A percentile compares a stretch with the other conserved stretches of the same genome.
Evolutionary conservation across 2,329 filamentous ascomycete species (phyloP).

Genomic region (Fusarium subglutinans): DNA sequence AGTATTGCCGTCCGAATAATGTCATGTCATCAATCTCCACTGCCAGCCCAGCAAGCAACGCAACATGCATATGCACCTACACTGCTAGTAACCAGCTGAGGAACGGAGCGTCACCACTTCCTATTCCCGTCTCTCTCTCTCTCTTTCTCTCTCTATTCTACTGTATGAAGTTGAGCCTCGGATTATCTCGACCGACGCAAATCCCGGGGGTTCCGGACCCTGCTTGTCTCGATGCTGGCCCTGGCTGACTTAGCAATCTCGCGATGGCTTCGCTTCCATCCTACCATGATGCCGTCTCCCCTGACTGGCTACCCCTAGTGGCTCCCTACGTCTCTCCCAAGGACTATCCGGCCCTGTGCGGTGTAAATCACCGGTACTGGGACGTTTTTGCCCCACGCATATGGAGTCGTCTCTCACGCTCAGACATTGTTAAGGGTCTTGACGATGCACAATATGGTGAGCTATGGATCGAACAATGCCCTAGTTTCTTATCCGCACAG

Average conservation of each 20-base stretch:
- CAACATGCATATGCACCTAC: background rate
- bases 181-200: background rate
- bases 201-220: background rate
- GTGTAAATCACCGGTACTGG: slow-evolving; percentile 59
- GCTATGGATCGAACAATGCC: slow-evolving; percentile 23
- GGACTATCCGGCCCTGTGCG: slow-evolving; percentile 58
- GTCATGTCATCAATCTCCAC: slow-evolving; percentile 4
- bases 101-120: slow-evolving; percentile 6
- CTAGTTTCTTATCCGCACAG: background rate
- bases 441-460: slow-evolving; percentile 58
- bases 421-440: slow-evolving; percentile 51
- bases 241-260: background rate
- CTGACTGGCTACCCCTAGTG: slow-evolving; percentile 61
- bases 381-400: slow-evolving; percentile 60
- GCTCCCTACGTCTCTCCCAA: slow-evolving; percentile 54
- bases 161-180: background rate
- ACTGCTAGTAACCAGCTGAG: slow-evolving; percentile 10
- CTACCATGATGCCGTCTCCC: slow-evolving; percentile 59
- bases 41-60: background rate
- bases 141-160: too few species aligned
- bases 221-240: background rate
- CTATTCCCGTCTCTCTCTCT: background rate
- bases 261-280: slow-evolving; percentile 56
- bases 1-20: background rate
- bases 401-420: slow-evolving; percentile 60